Evolutionary conservation across 2,329 filamentous ascomycete species (phyloP), one percentile per base, ranked within the genome.

Genomic region (Macrophomina pseudophaseolina): DNA sequence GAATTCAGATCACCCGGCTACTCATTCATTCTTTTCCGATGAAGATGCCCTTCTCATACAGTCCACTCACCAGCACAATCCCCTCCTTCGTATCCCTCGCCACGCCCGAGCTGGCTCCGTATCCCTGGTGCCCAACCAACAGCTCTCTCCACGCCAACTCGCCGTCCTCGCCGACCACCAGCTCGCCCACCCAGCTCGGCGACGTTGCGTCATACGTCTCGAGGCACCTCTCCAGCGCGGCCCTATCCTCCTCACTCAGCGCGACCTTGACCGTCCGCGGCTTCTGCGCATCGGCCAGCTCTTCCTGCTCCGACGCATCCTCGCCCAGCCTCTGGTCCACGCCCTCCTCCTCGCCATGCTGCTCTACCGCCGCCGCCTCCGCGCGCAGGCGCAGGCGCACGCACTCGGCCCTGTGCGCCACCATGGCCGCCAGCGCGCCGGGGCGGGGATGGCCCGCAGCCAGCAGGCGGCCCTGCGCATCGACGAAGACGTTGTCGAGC

Each of bases 21-120:
- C n/a, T 23, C 46, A 49, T 18, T n/a, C 42, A 66, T 44, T 60
- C 65, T 48, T 60, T 58, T 5, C 28, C 65, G 6, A 79, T 70
- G 66, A 82, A 59, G 0, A 82, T 30, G 0, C 81, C 80, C 40
- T 69, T 72, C 51, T 80, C 80, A 68, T 82, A 82, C 44, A 82
- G 69, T 1, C 80, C 80, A 18, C 69, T 72, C 3, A 80, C 72
- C 12, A 82, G 69, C 0, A 76, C 76, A 0, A 80, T 54, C 0
- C 75, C 75, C 67, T 73, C 75, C 38, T 46, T 64, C 44, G 70
- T 71, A 72, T 83, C 81, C 66, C 80, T 74, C 30, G 78, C 78
- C 9, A 73, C 75, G 11, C 75, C 79, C 40, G 71, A 75, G 28
- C 76, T 76, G 48, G 73, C 75, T 23, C 77, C 78, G 62, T 76